phyloP scores from a whole-genome alignment of 2,329 filamentous ascomycete genomes.

The Sarocladiaceae sp. region DNA sequence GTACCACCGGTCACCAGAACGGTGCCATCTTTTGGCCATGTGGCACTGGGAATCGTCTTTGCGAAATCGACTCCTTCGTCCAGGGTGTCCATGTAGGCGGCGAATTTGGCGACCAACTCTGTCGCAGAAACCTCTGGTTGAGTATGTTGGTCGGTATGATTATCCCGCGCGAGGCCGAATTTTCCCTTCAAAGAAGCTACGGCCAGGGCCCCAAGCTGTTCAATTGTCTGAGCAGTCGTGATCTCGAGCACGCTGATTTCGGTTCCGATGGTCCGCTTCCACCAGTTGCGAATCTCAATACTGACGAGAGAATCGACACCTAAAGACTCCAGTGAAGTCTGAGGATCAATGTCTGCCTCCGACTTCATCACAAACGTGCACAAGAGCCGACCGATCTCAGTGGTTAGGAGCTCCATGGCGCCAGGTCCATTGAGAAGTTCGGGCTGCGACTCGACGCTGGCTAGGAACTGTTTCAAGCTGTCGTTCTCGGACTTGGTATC shows the following conservation, averaged over 20 bases:
- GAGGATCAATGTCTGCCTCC: conserved; percentile 22
- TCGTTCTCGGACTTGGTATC: background rate
- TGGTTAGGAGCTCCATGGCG: background rate
- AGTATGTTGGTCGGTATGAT: no score
- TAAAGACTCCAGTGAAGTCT: conserved; percentile 14
- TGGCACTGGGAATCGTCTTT: no score
- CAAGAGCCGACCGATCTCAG: background rate
- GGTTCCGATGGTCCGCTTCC: background rate
- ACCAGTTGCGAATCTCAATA: conserved; percentile 19
- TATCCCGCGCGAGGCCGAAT: no score
- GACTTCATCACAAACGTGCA: conserved; percentile 5
- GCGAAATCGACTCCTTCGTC: no score
- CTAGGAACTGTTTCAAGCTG: background rate
- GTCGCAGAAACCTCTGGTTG: no score
- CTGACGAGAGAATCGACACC: conserved; percentile 20
- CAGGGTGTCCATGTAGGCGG: no score
- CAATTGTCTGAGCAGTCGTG: no score
- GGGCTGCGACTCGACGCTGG: conserved; percentile 39
- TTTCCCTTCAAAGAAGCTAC: no score
- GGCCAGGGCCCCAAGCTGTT: no score
- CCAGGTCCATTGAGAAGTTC: conserved; percentile 50
- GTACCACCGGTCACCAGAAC: conserved; percentile 79
- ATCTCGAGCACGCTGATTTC: background rate
- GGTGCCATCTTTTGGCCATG: no score
- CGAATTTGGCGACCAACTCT: no score